These are phyloP conservation scores for Claviceps sp. DNA, from an alignment of 2,329 filamentous ascomycete species.

Conservation along the genomic window DNA sequence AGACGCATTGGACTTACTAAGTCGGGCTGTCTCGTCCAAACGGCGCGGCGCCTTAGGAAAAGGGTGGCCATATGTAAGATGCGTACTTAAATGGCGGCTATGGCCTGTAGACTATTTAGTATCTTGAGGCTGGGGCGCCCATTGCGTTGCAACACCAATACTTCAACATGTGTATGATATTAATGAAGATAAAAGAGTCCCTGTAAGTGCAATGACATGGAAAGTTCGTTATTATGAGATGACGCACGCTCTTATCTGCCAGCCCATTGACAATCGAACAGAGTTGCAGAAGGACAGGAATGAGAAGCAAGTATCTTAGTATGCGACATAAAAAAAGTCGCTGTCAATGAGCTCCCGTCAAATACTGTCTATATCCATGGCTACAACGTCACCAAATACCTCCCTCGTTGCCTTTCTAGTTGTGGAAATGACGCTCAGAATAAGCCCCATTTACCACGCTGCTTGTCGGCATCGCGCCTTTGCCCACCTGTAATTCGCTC, in stretches of 20 bases:
- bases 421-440: conserved; percentile 22
- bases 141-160: background rate
- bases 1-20: too few relatives aligned
- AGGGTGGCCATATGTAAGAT: background rate
- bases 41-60: too few relatives aligned
- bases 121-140: background rate
- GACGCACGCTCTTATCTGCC: background rate
- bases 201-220: background rate
- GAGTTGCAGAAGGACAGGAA: background rate
- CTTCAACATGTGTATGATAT: background rate
- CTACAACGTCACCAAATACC: too few relatives aligned
- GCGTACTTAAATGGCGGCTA: background rate
- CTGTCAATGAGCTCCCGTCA: too few relatives aligned
- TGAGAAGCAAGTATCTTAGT: too few relatives aligned
- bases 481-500: conserved; percentile 23
- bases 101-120: background rate
- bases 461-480: conserved; percentile 21
- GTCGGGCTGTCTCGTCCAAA: too few relatives aligned
- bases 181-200: background rate
- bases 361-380: too few relatives aligned
- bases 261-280: background rate
- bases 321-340: too few relatives aligned
- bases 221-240: background rate
- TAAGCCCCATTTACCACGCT: conserved; percentile 35
- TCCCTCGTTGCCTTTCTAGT: too few relatives aligned